Evolutionary conservation across 352 stramenopile genomes (phyloP).

Genomic region (Phytophthora gonapodyides): DNA sequence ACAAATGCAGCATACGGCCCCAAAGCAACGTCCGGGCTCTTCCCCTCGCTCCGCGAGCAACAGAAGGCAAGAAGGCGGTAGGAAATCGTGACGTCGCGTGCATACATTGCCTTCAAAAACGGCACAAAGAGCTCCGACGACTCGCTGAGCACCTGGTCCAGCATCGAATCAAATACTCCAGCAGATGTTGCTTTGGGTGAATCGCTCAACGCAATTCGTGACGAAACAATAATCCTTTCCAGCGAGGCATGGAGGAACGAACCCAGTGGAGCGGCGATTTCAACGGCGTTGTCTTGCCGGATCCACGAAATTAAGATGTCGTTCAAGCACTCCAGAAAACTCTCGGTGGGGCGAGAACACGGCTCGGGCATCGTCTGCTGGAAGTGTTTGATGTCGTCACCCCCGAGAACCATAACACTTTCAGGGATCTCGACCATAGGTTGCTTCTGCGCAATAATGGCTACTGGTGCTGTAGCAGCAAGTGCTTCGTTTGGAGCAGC

Average conservation of each 20-base stretch:
- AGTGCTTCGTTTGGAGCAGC: slow-evolving; percentile 25
- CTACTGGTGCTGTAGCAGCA: slow-evolving; percentile 16
- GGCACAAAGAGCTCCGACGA: slow-evolving; percentile 70
- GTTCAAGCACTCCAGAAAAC: slow-evolving; percentile 81
- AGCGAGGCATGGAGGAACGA: slow-evolving; percentile 68
- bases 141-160: slow-evolving; percentile 82
- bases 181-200: slow-evolving; percentile 66
- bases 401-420: slow-evolving; percentile 59
- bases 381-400: slow-evolving; percentile 82
- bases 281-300: slow-evolving; percentile 72
- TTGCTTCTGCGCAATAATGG: slow-evolving; percentile 30
- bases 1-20: slow-evolving; percentile 71
- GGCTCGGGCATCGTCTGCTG: slow-evolving; percentile 73
- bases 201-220: slow-evolving; percentile 65
- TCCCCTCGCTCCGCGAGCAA: slow-evolving; percentile 55
- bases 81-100: slow-evolving; percentile 70
- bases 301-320: slow-evolving; percentile 87
- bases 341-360: slow-evolving; percentile 62
- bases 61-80: slow-evolving; percentile 81
- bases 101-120: slow-evolving; percentile 82
- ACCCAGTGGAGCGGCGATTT: slow-evolving; percentile 62
- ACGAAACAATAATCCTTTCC: slow-evolving; percentile 79
- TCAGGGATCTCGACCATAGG: slow-evolving; percentile 46
- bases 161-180: slow-evolving; percentile 76
- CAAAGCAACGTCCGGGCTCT: slow-evolving; percentile 61